Conservation (phyloP, 176 grass and related monocot species). For the Triticum monococcum region DNA sequence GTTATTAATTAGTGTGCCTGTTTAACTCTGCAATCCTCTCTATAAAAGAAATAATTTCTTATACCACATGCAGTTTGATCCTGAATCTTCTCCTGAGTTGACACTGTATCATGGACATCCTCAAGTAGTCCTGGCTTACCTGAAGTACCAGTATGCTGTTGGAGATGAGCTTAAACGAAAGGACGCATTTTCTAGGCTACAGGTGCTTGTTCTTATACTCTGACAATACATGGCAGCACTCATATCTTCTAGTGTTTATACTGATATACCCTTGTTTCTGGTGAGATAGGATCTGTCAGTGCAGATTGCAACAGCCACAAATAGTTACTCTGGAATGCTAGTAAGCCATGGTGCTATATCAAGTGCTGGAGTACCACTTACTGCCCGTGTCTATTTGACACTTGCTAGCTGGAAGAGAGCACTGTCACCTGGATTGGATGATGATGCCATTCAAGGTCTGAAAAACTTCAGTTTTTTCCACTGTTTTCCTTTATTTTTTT, state of each 20-base stretch:
- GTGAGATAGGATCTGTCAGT: conserved; percentile 69
- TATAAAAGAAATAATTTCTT: conserved; percentile 19
- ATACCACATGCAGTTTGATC: conserved; percentile 68
- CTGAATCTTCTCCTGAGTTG: conserved; percentile 74
- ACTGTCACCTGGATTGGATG: conserved; percentile 85
- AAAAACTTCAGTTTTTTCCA: conserved; percentile 12
- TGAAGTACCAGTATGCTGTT: conserved; percentile 90
- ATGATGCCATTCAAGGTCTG: conserved; percentile 84
- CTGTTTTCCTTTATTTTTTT: conserved; percentile 15
- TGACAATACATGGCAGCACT: conserved; percentile 3
- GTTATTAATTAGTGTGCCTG: conserved; percentile 1
- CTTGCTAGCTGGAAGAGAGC: conserved; percentile 94
- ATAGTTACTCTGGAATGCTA: conserved; percentile 43
- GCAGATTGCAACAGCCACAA: conserved; percentile 62
- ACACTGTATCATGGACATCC: conserved; percentile 71
- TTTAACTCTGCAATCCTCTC: background rate
- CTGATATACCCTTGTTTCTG: conserved; percentile 19
- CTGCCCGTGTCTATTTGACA: conserved; percentile 90
- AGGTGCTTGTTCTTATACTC: conserved; percentile 44
- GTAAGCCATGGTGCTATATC: conserved; percentile 33
- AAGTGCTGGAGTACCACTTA: conserved; percentile 71
- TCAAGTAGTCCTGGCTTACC: conserved; percentile 89
- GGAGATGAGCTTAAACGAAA: conserved; percentile 83
- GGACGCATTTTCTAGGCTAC: conserved; percentile 81
- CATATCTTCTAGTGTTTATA: conserved; percentile 3